Percentiles rank a stretch among this genome's conserved stretches.
These are phyloP conservation scores for Fusarium sp. DNA, from an alignment of 2,329 filamentous ascomycete species.

Conservation along the genomic window DNA sequence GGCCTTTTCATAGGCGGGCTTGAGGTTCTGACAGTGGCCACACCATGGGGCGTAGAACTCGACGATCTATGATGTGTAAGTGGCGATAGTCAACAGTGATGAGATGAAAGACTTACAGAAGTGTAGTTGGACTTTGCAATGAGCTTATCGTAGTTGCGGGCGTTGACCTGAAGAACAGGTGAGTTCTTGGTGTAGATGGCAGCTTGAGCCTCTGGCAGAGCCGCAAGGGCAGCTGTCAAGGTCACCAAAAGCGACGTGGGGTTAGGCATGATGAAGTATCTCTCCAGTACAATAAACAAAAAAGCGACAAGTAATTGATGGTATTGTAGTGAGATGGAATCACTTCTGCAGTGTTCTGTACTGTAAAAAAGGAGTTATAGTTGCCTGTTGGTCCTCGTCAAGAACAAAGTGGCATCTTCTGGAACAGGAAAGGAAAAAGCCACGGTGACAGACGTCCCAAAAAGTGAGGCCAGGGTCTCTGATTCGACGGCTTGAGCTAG, in stretches of 20 bases:
- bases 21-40: slow-evolving; percentile 94
- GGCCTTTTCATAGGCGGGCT: slow-evolving; percentile 94
- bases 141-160: slow-evolving; percentile 79
- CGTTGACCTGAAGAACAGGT: slow-evolving; percentile 82
- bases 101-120: slow-evolving; percentile 67
- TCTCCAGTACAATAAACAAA: background rate
- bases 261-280: slow-evolving; percentile 58
- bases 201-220: slow-evolving; percentile 70
- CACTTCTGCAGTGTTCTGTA: background rate
- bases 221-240: slow-evolving; percentile 67
- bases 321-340: too few species aligned
- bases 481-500: slow-evolving; percentile 32
- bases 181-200: slow-evolving; percentile 87
- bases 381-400: slow-evolving; percentile 7
- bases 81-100: background rate
- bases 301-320: background rate
- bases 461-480: slow-evolving; percentile 31
- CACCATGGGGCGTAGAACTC: slow-evolving; percentile 99
- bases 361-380: slow-evolving; percentile 9
- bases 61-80: slow-evolving; percentile 57
- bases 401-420: slow-evolving; percentile 42
- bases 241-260: slow-evolving; percentile 56
- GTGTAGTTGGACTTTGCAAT: slow-evolving; percentile 92
- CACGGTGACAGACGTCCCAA: slow-evolving; percentile 33
- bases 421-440: slow-evolving; percentile 42